These are phyloP conservation scores for Penicillium sp. DNA, from an alignment of 2,329 filamentous ascomycete genomes.

Conservation along the genomic window DNA sequence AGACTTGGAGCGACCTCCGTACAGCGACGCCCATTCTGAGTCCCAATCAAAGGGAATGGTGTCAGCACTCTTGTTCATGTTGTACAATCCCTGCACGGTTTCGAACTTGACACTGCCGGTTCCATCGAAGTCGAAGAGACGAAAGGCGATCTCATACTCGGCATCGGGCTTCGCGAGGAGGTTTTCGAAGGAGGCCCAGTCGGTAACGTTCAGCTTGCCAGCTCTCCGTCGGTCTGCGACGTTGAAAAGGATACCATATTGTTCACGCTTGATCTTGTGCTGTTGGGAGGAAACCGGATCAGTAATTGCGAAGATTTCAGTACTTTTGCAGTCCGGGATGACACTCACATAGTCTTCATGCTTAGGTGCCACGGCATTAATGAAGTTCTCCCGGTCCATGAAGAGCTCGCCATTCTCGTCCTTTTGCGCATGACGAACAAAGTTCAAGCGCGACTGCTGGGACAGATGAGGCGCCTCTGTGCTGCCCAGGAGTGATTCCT, in stretches of 20 bases:
- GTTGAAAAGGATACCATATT: conserved; percentile 85
- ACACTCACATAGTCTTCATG: conserved; percentile 80
- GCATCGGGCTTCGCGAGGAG: conserved; percentile 87
- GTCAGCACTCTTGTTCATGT: conserved; percentile 74
- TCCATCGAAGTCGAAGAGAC: conserved; percentile 80
- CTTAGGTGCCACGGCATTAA: conserved; percentile 76
- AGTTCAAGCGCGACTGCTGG: conserved; percentile 64
- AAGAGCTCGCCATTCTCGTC: conserved; percentile 69
- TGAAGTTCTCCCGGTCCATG: conserved; percentile 78
- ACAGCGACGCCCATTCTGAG: conserved; percentile 89
- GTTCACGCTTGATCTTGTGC: conserved; percentile 96
- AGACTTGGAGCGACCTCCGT: conserved; percentile 79
- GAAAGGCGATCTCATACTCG: conserved; percentile 97
- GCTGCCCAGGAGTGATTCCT: conserved; percentile 66
- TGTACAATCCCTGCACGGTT: conserved; percentile 74
- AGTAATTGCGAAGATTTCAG: conserved; percentile 7
- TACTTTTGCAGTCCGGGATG: neutral
- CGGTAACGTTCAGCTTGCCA: conserved; percentile 67
- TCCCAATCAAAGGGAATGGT: conserved; percentile 94
- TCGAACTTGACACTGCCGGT: conserved; percentile 82
- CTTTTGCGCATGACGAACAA: conserved; percentile 65
- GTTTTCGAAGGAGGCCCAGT: conserved; percentile 92
- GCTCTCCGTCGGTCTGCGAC: conserved; percentile 72
- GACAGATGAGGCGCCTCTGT: conserved; percentile 56
- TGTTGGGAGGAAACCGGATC: conserved; percentile 35